These are phyloP conservation scores for Dactylellina drechsleri DNA, from an alignment of 2,329 filamentous ascomycete species.

Conservation along the genomic window DNA sequence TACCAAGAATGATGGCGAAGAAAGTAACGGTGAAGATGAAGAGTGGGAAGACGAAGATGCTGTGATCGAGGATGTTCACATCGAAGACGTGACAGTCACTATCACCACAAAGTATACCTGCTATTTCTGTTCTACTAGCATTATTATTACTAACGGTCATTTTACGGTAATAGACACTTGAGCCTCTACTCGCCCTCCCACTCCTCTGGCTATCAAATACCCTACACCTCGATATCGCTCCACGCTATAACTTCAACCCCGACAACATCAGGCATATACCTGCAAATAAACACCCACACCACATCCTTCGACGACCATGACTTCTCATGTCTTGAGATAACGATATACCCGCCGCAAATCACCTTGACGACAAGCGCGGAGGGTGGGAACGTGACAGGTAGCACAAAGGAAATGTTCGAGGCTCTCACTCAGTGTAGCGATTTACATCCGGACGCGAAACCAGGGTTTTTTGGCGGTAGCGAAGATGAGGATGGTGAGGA, in stretches of 20 bases:
- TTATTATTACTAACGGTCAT: conserved; percentile 6
- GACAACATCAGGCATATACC: conserved; percentile 50
- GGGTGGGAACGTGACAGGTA: conserved; percentile 40
- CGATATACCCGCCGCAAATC: conserved; percentile 48
- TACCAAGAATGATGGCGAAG: neutral
- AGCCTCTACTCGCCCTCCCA: conserved; percentile 33
- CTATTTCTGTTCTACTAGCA: neutral
- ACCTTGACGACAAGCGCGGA: conserved; percentile 43
- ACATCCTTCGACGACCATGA: conserved; percentile 53
- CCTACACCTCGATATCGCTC: conserved; percentile 41
- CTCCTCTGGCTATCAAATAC: conserved; percentile 46
- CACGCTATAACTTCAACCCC: conserved; percentile 52
- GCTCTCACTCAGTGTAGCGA: conserved; percentile 45
- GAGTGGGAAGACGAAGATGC: conserved; percentile 53
- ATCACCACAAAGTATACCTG: conserved; percentile 37
- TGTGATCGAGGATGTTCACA: conserved; percentile 48
- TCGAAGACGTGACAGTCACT: conserved; percentile 39
- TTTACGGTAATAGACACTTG: conserved; percentile 13
- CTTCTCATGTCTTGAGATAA: conserved; percentile 46
- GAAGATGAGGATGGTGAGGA: too few species aligned
- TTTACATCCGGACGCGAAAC: conserved; percentile 40
- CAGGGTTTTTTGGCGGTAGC: conserved; percentile 43
- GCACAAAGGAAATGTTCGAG: conserved; percentile 49
- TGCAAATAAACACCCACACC: conserved; percentile 52
- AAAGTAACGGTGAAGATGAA: conserved; percentile 33